Conservation (phyloP, 108 stramenopile genomes). For the Nitzschia inconspicua region DNA sequence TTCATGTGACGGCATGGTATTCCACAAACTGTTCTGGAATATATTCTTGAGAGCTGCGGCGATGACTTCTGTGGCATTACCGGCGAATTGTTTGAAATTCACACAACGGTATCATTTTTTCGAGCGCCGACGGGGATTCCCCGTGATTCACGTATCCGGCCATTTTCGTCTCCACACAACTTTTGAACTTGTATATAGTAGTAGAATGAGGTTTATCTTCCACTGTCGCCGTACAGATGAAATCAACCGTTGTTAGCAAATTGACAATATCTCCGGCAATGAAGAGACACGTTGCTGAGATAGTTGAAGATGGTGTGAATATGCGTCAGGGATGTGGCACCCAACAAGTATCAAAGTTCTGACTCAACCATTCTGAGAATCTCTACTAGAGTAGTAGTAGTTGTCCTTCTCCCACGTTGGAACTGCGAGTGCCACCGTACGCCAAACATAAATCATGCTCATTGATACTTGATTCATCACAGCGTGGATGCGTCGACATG, state of each 20-base stretch:
- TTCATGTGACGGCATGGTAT: slow-evolving; percentile 39
- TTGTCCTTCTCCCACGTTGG: too few species aligned
- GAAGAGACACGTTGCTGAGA: too few species aligned
- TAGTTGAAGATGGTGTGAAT: too few species aligned
- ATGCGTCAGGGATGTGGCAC: too few species aligned
- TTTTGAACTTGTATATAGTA: slow-evolving; percentile 43
- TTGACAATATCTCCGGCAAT: slow-evolving; percentile 86
- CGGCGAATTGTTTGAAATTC: slow-evolving; percentile 45
- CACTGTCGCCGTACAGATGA: slow-evolving; percentile 47
- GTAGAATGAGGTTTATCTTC: slow-evolving; percentile 61
- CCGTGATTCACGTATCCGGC: slow-evolving; percentile 27
- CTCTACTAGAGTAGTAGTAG: too few species aligned
- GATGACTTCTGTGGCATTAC: slow-evolving; percentile 41
- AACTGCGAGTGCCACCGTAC: too few species aligned
- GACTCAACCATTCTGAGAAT: too few species aligned
- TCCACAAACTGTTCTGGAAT: slow-evolving; percentile 68
- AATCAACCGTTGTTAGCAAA: slow-evolving; percentile 53
- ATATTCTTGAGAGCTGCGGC: slow-evolving; percentile 40
- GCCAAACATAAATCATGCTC: too few species aligned
- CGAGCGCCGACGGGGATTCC: slow-evolving; percentile 47
- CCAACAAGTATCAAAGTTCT: too few species aligned
- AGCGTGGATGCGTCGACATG: too few species aligned
- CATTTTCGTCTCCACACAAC: slow-evolving; percentile 28
- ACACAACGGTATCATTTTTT: slow-evolving; percentile 83
- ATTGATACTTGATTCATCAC: too few species aligned